Percentiles rank a stretch among this genome's conserved stretches.
These are phyloP conservation scores for Fusarium sp. DNA, from an alignment of 2,329 filamentous ascomycete species.

Conservation along the genomic window DNA sequence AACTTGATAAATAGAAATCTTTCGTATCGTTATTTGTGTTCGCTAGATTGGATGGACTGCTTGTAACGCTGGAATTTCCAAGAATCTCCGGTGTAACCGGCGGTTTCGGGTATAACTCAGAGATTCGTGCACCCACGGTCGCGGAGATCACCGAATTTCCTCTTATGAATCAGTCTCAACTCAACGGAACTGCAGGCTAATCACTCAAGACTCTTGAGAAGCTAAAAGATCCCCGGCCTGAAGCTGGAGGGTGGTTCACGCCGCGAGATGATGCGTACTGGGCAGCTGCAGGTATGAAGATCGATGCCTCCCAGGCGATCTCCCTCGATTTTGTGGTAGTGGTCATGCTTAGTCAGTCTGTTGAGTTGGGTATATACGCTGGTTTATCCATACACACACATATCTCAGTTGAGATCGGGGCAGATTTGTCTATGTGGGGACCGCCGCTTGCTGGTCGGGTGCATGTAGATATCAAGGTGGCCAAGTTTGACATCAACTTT, in stretches of 20 bases:
- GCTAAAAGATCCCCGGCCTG: background rate
- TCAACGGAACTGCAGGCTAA: background rate
- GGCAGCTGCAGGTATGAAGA: background rate
- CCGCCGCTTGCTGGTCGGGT: conserved; percentile 27
- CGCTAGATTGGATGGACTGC: background rate
- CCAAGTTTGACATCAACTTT: conserved; percentile 40
- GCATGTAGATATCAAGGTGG: conserved; percentile 41
- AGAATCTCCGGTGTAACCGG: background rate
- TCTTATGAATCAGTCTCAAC: background rate
- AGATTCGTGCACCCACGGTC: background rate
- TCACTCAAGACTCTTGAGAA: background rate
- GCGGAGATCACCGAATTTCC: background rate
- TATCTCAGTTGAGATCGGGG: conserved; percentile 30
- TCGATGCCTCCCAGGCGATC: conserved; percentile 4
- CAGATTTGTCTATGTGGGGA: conserved; percentile 11
- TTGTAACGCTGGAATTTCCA: background rate
- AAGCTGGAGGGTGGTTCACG: background rate
- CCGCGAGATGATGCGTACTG: background rate
- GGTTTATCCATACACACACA: conserved; percentile 13
- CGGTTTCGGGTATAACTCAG: background rate
- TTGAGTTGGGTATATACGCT: background rate
- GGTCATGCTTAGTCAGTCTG: background rate
- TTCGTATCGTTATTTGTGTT: background rate
- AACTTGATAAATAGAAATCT: background rate
- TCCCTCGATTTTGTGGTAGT: background rate